Base-by-base conservation (phyloP, 108 stramenopile species). In the Hondaea fermentalgiana region DNA sequence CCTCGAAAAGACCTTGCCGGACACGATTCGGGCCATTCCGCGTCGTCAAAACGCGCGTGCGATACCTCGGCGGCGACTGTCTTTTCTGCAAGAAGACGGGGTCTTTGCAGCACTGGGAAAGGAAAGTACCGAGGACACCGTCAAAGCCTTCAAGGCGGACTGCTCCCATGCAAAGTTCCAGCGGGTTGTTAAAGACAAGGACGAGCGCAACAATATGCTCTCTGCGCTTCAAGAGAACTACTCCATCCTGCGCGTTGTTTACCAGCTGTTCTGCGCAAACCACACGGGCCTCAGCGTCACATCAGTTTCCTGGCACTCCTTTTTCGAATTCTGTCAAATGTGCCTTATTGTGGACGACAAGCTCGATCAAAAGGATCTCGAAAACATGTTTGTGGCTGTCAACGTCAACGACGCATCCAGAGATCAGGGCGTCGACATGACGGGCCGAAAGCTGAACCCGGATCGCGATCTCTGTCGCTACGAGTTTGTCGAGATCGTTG, bases 281-380 rank as follows among this genome's bases (percentile, higher is more conserved):
- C 6, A 8, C 51, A 45, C 76, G 12, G 76, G 76, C 6, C 76
- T 53, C n/a, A 45, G 43, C 6, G 76, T 83, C 23, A 83, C 49
- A 43, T 83, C 76, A 17, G 76, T 83, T 23, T 83, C 76, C 12
- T 83, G 76, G 76, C n/a, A 83, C 51, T 47, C 76, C n/a, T 83
- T 83, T 23, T 53, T 53, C 4, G 76, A 83, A 6, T 16, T 83
- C 14, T 83, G 76, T 45, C 76, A 83, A 23, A 47, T 25, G 28
- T 83, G 76, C 23, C 45, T 17, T 83, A 83, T 83, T 83, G 6
- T 53, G 12, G 76, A 83, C 51, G 49, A 83, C 49, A 12, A 53
- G n/a, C 25, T 47, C 45, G 45, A 47, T 14, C 45, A 53, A 23
- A 53, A 47, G 12, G 76, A 83, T 12, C 76, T 83, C 49, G 76